Percentiles rank a stretch among this genome's conserved stretches.
These are phyloP conservation scores for Plasmodium gaboni DNA, from an alignment of 169 alveolate genomes.

Conservation along the genomic window DNA sequence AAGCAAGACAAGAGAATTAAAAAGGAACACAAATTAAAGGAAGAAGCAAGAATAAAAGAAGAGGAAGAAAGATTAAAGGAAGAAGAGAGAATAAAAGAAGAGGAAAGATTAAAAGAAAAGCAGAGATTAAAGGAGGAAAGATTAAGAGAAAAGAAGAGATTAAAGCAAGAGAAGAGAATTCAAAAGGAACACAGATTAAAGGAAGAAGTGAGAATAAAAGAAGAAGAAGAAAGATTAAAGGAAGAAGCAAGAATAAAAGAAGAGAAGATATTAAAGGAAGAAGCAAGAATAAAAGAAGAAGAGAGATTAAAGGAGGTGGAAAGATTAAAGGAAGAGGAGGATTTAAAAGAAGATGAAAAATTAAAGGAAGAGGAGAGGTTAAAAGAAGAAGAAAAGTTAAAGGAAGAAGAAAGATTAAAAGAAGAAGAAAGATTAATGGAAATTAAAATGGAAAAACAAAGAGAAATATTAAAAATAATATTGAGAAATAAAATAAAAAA, in stretches of 20 bases:
- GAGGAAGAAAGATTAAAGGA: neutral
- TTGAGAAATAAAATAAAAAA: neutral
- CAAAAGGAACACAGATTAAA: neutral
- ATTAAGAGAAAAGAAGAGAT: neutral
- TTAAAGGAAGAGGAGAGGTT: neutral
- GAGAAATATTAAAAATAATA: neutral
- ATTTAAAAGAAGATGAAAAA: neutral
- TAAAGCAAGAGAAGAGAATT: neutral
- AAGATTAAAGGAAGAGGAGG: neutral
- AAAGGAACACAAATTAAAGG: neutral
- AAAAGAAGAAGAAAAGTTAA: neutral
- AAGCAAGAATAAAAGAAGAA: neutral
- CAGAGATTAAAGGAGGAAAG: neutral
- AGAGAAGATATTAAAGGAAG: neutral
- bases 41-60: neutral
- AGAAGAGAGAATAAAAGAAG: neutral
- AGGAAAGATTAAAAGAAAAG: no score
- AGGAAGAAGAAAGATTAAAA: neutral
- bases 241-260: neutral
- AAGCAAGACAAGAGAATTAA: neutral
- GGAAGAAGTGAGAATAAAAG: neutral
- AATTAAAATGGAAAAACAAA: neutral
- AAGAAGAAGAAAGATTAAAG: neutral
- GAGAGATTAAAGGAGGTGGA: neutral
- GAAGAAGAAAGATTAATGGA: neutral